These are phyloP conservation scores for Crassisporium funariophilum DNA, from an alignment of 768 basidiomycete genomes.

Conservation along the genomic window DNA sequence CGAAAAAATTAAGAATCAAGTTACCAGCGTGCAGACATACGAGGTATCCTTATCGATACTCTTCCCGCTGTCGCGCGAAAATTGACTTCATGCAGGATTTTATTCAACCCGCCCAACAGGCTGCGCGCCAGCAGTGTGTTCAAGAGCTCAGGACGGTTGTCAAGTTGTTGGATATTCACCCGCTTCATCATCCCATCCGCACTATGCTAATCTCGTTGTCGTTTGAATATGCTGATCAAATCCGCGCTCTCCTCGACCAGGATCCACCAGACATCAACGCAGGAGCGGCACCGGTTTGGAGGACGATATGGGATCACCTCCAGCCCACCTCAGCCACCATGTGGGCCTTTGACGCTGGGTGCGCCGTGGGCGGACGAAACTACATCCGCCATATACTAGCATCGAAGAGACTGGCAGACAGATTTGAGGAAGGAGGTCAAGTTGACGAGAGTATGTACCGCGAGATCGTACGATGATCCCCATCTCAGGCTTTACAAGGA, in stretches of 20 bases:
- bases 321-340: slow-evolving; percentile 10
- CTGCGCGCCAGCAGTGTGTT: no score
- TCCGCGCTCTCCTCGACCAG: neutral
- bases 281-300: no score
- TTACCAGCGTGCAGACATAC: no score
- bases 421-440: slow-evolving; percentile 14
- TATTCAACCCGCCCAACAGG: no score
- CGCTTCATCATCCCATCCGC: slow-evolving; percentile 14
- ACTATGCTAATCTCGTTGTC: slow-evolving; percentile 10
- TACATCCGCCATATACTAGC: slow-evolving; percentile 15
- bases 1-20: no score
- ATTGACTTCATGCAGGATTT: no score
- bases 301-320: slow-evolving; percentile 10
- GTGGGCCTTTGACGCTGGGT: slow-evolving; percentile 11
- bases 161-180: slow-evolving; percentile 11
- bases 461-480: no score
- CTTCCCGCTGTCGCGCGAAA: no score
- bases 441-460: slow-evolving; percentile 16
- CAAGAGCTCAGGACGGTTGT: slow-evolving; percentile 15
- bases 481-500: no score
- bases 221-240: no score
- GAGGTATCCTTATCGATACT: no score
- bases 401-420: slow-evolving; percentile 13
- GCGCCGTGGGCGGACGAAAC: slow-evolving; percentile 7
- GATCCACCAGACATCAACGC: no score